These are phyloP conservation scores for Candida sithepensis DNA, from an alignment of 805 yeast genomes.

Conservation along the genomic window DNA sequence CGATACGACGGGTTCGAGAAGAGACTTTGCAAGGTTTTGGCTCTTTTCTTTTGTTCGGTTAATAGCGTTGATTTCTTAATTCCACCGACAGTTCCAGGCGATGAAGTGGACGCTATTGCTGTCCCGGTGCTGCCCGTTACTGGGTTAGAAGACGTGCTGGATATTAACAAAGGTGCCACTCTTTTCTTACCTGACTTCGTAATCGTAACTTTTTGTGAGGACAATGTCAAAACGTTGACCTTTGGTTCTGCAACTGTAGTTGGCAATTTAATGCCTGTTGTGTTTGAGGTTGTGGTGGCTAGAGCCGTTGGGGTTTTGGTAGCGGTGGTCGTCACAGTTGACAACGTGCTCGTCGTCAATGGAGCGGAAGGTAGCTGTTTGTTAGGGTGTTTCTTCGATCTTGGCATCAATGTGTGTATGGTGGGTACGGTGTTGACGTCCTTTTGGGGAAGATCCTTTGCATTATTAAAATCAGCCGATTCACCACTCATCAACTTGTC, in stretches of 20 bases:
- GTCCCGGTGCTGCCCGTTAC: conserved; percentile 16
- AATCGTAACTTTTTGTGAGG: conserved; percentile 50
- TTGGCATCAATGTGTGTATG: conserved; percentile 27
- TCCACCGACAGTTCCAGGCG: conserved; percentile 2
- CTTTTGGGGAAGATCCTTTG: background rate
- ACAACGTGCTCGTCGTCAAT: no score
- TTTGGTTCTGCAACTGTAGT: no score
- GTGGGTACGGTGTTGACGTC: conserved; percentile 5
- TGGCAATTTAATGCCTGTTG: no score
- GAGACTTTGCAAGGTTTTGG: conserved; percentile 21
- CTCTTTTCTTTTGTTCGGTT: conserved; percentile 2
- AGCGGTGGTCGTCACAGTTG: no score
- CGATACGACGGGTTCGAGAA: conserved; percentile 43
- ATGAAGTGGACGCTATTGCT: conserved; percentile 2
- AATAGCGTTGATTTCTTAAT: conserved; percentile 13
- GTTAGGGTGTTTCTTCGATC: conserved; percentile 30
- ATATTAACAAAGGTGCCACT: conserved; percentile 63
- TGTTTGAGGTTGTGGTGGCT: no score
- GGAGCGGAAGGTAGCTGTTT: conserved; percentile 21
- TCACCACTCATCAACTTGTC: conserved; percentile 38
- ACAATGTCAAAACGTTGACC: conserved; percentile 14
- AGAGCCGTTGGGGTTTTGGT: no score
- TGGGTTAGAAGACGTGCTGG: conserved; percentile 28
- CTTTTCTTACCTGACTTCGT: conserved; percentile 76
- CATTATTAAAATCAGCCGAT: background rate